Percentiles rank a stretch among this genome's conserved stretches.
These are phyloP conservation scores for Colletotrichum endophyticum DNA, from an alignment of 2,329 filamentous ascomycete genomes.

Conservation along the genomic window DNA sequence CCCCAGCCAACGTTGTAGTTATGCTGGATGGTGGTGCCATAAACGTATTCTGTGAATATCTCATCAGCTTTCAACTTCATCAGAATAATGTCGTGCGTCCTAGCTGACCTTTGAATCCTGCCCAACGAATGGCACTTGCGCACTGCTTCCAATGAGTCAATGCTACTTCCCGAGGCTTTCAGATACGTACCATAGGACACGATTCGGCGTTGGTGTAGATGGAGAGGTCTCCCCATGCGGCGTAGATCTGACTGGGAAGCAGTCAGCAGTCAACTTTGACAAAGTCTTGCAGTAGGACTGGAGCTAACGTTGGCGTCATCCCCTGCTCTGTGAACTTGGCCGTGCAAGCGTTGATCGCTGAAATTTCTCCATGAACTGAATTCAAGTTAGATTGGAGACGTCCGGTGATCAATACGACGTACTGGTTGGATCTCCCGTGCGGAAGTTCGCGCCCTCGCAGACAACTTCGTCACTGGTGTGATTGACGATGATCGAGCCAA, in stretches of 20 bases:
- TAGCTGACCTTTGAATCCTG: conserved; percentile 45
- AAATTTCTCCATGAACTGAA: conserved; percentile 11
- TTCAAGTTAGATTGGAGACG: neutral
- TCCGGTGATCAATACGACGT: neutral
- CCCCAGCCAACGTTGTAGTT: conserved; percentile 33
- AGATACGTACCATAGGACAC: conserved; percentile 49
- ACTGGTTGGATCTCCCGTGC: conserved; percentile 15
- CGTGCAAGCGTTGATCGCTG: conserved; percentile 12
- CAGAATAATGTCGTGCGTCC: too few relatives aligned
- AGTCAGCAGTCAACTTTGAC: fast-evolving
- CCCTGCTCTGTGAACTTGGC: conserved; percentile 4
- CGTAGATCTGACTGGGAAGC: conserved; percentile 34
- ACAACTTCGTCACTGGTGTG: conserved; percentile 48
- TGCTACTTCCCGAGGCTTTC: neutral
- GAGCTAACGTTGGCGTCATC: conserved; percentile 3
- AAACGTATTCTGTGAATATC: conserved; percentile 49
- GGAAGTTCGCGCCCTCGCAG: conserved; percentile 14
- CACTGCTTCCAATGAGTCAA: conserved; percentile 35
- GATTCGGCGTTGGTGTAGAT: conserved; percentile 63
- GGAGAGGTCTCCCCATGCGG: conserved; percentile 49
- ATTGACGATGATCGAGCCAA: conserved; percentile 60
- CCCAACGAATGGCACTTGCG: conserved; percentile 59
- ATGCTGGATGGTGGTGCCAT: conserved; percentile 53
- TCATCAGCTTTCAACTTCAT: neutral
- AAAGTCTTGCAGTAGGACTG: fast-evolving